Conservation (phyloP, 179 eudicot genomes). For the Camellia oleifera region DNA sequence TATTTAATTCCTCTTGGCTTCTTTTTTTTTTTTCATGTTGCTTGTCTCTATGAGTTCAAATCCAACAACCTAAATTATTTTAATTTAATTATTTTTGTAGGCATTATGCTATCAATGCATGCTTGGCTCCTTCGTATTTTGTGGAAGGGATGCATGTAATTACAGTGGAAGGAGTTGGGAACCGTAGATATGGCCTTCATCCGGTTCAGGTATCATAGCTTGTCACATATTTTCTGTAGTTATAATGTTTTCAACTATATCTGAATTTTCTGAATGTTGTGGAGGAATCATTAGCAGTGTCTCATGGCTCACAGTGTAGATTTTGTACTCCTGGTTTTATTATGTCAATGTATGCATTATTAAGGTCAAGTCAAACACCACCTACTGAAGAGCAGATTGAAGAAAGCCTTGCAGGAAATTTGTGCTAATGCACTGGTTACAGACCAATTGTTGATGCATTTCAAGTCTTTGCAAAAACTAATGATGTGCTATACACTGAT, state of each 20-base stretch:
- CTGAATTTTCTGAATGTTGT: constrained; percentile 23
- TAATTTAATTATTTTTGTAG: constrained; percentile 31
- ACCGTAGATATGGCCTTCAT: constrained; percentile 73
- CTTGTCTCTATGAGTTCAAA: not conserved
- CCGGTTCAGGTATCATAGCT: constrained; percentile 76
- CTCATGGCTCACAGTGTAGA: constrained; percentile 99
- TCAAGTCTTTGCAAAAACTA: constrained; percentile 87
- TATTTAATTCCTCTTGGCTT: not conserved
- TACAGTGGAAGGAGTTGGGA: constrained; percentile 97
- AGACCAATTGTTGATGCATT: constrained; percentile 94
- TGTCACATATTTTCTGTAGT: not conserved
- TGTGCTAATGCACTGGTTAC: constrained; percentile 98
- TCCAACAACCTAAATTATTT: not conserved
- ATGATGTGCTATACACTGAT: constrained; percentile 61
- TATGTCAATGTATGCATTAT: constrained; percentile 96
- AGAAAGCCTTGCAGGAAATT: constrained; percentile 96
- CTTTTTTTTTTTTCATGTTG: no score
- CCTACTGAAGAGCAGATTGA: constrained; percentile 90
- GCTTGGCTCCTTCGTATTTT: constrained; percentile 95
- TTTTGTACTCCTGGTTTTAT: constrained; percentile 99
- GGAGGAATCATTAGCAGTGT: constrained; percentile 80
- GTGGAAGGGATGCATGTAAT: constrained; percentile 99
- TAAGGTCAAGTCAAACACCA: constrained; percentile 70
- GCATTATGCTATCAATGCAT: constrained; percentile 93
- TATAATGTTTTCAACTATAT: constrained; percentile 10